A percentile compares a stretch with the other conserved stretches of the same genome.
phyloP scores from a whole-genome alignment of 352 stramenopile genomes.

The Pythium myriotylum region DNA sequence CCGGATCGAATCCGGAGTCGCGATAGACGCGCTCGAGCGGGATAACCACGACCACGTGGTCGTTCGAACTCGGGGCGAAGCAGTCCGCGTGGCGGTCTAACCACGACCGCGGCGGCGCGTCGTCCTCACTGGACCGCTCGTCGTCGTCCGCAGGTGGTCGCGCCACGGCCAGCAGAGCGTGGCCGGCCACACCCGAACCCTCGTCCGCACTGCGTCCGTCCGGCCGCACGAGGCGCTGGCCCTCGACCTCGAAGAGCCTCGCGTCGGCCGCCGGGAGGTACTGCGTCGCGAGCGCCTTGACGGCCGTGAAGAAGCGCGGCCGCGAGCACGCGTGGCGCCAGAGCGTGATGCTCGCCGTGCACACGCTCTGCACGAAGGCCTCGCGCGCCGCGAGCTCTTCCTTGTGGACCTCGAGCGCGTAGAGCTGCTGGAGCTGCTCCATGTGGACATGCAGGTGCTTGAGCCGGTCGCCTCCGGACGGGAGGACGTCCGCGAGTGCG shows the following conservation, averaged over 20 bases:
- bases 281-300: conserved; percentile 44
- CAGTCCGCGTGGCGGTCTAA: conserved; percentile 19
- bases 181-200: conserved; percentile 10
- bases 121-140: neutral
- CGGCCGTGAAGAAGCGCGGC: conserved; percentile 38
- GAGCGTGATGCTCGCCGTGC: conserved; percentile 49
- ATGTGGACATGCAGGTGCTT: conserved; percentile 53
- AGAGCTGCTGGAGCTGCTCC: conserved; percentile 52
- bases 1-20: conserved; percentile 19
- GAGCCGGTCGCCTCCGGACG: conserved; percentile 28
- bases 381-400: conserved; percentile 43
- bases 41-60: conserved; percentile 19
- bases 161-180: conserved; percentile 8
- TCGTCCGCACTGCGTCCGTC: neutral
- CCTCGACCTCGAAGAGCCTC: conserved; percentile 36
- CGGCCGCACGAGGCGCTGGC: conserved; percentile 2
- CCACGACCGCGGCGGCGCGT: conserved; percentile 4
- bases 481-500: conserved; percentile 18
- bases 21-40: conserved; percentile 12
- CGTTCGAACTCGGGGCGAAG: conserved; percentile 17
- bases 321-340: conserved; percentile 43
- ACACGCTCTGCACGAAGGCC: conserved; percentile 43
- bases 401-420: conserved; percentile 47
- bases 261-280: conserved; percentile 37
- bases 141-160: too few relatives aligned